A percentile compares a stretch with the other conserved stretches of the same genome.
phyloP scores from a whole-genome alignment of 179 eudicot genomes.

The Patellifolia procumbens region DNA sequence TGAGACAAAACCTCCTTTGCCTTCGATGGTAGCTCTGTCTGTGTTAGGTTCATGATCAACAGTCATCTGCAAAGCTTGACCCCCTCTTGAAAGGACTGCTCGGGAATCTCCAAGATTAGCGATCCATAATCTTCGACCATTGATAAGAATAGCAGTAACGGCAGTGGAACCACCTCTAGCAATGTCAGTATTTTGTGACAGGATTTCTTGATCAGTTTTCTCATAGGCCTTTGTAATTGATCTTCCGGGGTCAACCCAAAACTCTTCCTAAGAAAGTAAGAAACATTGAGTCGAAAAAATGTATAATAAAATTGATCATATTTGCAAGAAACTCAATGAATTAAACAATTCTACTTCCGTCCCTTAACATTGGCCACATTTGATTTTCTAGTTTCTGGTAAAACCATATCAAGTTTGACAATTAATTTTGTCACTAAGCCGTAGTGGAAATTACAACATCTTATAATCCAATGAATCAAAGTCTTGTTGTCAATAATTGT shows the following conservation, averaged over 20 bases:
- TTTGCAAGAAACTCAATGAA: not conserved
- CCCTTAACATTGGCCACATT: not conserved
- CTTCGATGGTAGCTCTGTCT: constrained; percentile 63
- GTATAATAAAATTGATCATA: not conserved
- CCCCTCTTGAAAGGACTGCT: constrained; percentile 65
- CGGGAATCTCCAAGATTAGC: constrained; percentile 85
- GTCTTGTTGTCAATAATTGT: too few species aligned
- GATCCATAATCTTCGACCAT: constrained; percentile 63
- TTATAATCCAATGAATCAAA: too few species aligned
- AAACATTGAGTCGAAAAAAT: constrained; percentile 3
- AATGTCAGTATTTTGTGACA: constrained; percentile 49
- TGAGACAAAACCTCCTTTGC: constrained; percentile 74
- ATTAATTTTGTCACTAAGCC: not conserved
- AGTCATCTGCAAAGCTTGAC: constrained; percentile 59
- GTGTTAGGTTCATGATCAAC: constrained; percentile 75
- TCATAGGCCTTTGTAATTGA: constrained; percentile 65
- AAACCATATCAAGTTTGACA: not conserved
- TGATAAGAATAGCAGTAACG: constrained; percentile 76
- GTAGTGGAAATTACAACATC: not conserved
- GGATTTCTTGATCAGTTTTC: constrained; percentile 59
- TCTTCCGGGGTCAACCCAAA: constrained; percentile 62
- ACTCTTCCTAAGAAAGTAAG: constrained; percentile 39
- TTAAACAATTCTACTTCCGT: not conserved
- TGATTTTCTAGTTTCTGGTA: not conserved
- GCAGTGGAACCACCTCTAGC: constrained; percentile 87